Percentiles rank a stretch among this genome's conserved stretches.
phyloP scores from a whole-genome alignment of 805 yeast species.

The Spathaspora hagerdaliae region DNA sequence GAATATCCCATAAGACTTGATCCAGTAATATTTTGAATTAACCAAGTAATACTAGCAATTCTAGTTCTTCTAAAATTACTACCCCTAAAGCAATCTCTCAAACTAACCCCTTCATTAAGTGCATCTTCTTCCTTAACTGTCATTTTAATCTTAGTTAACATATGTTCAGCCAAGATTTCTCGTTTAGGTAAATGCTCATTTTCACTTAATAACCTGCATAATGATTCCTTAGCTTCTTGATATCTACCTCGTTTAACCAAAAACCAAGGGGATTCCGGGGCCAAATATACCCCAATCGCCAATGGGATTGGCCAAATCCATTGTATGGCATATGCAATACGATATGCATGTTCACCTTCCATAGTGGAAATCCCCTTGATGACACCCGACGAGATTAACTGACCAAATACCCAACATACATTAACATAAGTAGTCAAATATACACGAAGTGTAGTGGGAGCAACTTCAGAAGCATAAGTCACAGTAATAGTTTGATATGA shows the following conservation, averaged over 20 bases:
- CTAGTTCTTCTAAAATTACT: slow-evolving; percentile 48
- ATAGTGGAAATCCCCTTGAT: slow-evolving; percentile 29
- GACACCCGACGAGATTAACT: slow-evolving; percentile 51
- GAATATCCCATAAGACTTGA: slow-evolving; percentile 46
- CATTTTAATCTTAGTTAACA: slow-evolving; percentile 43
- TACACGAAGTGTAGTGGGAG: slow-evolving; percentile 48
- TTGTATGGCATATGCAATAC: slow-evolving; percentile 55
- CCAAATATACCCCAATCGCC: slow-evolving; percentile 36
- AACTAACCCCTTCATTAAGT: slow-evolving; percentile 15
- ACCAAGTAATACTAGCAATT: slow-evolving; percentile 41
- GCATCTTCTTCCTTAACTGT: slow-evolving; percentile 39
- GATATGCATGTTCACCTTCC: slow-evolving; percentile 38
- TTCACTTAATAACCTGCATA: slow-evolving; percentile 32
- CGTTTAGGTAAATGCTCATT: slow-evolving; percentile 30
- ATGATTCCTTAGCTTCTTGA: slow-evolving; percentile 40
- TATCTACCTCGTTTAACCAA: slow-evolving; percentile 38
- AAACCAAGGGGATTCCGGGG: slow-evolving; percentile 63
- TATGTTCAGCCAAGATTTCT: slow-evolving; percentile 31
- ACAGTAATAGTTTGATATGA: slow-evolving; percentile 49
- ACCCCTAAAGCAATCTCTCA: slow-evolving; percentile 47
- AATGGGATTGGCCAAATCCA: slow-evolving; percentile 59
- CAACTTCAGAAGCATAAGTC: slow-evolving; percentile 55
- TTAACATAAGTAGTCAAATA: slow-evolving; percentile 48
- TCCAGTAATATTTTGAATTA: slow-evolving; percentile 44
- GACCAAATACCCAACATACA: slow-evolving; percentile 56